phyloP scores from a whole-genome alignment of 83 land plant species.

The Picea engelmannii region DNA sequence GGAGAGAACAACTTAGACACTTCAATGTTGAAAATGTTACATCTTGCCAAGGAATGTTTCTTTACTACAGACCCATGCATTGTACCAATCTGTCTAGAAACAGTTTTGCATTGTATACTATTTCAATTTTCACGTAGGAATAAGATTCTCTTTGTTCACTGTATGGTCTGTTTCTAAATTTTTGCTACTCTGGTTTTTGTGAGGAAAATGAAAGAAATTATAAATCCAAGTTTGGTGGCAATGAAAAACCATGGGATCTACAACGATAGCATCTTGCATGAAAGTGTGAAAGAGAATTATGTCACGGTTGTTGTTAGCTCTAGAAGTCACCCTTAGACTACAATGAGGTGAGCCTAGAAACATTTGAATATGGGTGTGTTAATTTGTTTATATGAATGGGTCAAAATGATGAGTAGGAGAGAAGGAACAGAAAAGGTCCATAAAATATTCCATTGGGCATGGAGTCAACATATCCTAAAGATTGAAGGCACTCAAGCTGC shows the following conservation, averaged over 20 bases:
- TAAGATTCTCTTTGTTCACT: background rate
- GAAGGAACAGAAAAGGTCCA: too few relatives aligned
- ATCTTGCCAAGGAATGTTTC: background rate
- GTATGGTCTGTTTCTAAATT: background rate
- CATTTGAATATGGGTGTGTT: too few relatives aligned
- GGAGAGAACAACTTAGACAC: conserved; percentile 12
- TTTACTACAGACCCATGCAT: background rate
- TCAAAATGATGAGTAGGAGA: too few relatives aligned
- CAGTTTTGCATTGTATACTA: background rate
- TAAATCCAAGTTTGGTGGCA: background rate
- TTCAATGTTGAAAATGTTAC: background rate
- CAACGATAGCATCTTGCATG: too few relatives aligned
- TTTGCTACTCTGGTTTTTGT: background rate
- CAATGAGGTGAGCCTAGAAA: too few relatives aligned
- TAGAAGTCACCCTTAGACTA: too few relatives aligned
- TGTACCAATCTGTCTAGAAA: background rate
- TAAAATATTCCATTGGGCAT: too few relatives aligned
- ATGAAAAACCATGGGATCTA: background rate
- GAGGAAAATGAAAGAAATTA: background rate
- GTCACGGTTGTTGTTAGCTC: too few relatives aligned
- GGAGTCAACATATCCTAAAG: too few relatives aligned
- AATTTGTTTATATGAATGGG: too few relatives aligned
- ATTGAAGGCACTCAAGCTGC: too few relatives aligned
- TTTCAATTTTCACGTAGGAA: background rate
- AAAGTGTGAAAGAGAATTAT: too few relatives aligned